Conservation (phyloP, 306 rosid species). For the Leucaena leucocephala region DNA sequence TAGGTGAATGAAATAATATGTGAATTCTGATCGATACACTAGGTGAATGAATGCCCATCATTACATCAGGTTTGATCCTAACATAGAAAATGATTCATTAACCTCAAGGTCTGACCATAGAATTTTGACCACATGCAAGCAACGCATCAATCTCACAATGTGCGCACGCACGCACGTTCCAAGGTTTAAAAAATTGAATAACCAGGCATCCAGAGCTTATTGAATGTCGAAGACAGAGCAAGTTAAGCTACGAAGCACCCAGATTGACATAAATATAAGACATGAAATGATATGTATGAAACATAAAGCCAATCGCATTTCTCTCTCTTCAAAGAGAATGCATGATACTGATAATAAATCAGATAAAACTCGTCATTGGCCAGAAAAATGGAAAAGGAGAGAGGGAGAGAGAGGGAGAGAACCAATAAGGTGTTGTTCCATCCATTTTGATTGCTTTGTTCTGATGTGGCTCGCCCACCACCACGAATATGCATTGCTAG, state of each 20-base stretch:
- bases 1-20: conserved; percentile 12
- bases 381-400: neutral
- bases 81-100: neutral
- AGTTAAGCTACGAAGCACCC: neutral
- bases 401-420: conserved; percentile 1
- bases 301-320: neutral
- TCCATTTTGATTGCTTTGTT: conserved; percentile 99
- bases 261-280: neutral
- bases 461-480: conserved; percentile 99
- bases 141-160: neutral
- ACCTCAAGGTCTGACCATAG: neutral
- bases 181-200: neutral
- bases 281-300: neutral
- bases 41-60: conserved; percentile 10
- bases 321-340: neutral
- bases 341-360: neutral
- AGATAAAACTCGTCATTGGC: neutral
- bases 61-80: conserved; percentile 7
- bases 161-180: neutral
- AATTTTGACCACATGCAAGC: neutral
- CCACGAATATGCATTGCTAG: conserved; percentile 99
- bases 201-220: neutral
- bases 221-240: neutral
- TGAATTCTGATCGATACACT: neutral
- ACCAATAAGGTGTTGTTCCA: conserved; percentile 95